A percentile compares a stretch with the other conserved stretches of the same genome.
These are phyloP conservation scores for Medakamo hakoo DNA, from an alignment of 139 green algal species.

Conservation along the genomic window DNA sequence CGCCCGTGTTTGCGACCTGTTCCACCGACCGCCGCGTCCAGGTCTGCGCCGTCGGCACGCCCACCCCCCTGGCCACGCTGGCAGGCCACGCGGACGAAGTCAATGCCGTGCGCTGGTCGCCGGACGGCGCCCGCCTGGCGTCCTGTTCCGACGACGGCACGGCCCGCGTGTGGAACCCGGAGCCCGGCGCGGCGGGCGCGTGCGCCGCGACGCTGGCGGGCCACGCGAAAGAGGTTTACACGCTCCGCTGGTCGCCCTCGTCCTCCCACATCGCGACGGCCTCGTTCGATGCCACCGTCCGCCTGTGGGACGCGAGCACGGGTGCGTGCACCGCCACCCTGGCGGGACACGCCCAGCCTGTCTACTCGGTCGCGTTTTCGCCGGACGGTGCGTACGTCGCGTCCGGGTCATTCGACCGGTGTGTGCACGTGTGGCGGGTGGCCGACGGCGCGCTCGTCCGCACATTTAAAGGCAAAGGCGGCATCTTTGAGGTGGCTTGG, in stretches of 20 bases:
- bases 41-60: slow-evolving; percentile 62
- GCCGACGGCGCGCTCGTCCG: slow-evolving; percentile 42
- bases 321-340: slow-evolving; percentile 39
- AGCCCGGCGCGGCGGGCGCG: slow-evolving; percentile 7
- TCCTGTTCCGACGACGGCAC: slow-evolving; percentile 45
- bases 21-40: slow-evolving; percentile 74
- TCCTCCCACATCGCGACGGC: slow-evolving; percentile 16
- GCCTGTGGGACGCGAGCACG: slow-evolving; percentile 44
- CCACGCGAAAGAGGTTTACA: slow-evolving; percentile 24
- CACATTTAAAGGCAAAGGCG: slow-evolving; percentile 43
- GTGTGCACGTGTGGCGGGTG: slow-evolving; percentile 59
- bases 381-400: slow-evolving; percentile 61
- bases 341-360: slow-evolving; percentile 44
- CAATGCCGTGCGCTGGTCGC: slow-evolving; percentile 80
- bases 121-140: slow-evolving; percentile 36
- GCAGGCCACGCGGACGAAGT: slow-evolving; percentile 72
- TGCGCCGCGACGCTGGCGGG: neutral
- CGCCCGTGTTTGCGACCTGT: slow-evolving; percentile 74
- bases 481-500: slow-evolving; percentile 51
- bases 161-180: slow-evolving; percentile 41
- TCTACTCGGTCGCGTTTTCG: slow-evolving; percentile 71
- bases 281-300: slow-evolving; percentile 40
- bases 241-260: neutral
- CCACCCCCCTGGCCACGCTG: slow-evolving; percentile 17
- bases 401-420: slow-evolving; percentile 58